phyloP scores from a whole-genome alignment of 202 grass and related monocot genomes.

The Hordeum pubiflorum region DNA sequence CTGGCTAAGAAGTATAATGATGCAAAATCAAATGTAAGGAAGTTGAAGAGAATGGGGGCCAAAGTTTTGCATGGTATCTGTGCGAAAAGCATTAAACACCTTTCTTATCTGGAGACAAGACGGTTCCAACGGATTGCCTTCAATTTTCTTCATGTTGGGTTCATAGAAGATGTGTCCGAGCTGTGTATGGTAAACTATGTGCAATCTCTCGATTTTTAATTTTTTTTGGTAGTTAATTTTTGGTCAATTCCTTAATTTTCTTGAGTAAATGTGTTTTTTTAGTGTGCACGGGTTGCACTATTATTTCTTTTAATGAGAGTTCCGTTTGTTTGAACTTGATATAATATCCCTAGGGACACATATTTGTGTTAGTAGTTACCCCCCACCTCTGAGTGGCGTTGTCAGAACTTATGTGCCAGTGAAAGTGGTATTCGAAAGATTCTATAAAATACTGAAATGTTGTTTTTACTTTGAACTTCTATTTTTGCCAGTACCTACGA shows the following conservation, averaged over 20 bases:
- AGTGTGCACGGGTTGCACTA: background rate
- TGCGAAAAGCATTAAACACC: background rate
- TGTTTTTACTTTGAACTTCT: too few species aligned
- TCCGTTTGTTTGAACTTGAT: background rate
- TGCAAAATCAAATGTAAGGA: background rate
- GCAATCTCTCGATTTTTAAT: background rate
- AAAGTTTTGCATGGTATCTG: background rate
- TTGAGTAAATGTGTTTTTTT: too few species aligned
- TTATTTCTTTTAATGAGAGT: background rate
- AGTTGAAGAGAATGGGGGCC: background rate
- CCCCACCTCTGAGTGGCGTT: too few species aligned
- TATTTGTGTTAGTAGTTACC: background rate
- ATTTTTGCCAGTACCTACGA: too few species aligned
- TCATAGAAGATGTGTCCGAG: slow-evolving; percentile 33
- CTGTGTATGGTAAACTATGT: slow-evolving; percentile 37
- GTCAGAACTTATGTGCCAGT: too few species aligned
- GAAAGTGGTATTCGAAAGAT: too few species aligned
- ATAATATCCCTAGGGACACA: background rate
- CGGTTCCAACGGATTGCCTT: slow-evolving; percentile 47
- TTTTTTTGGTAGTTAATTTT: background rate
- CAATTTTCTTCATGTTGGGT: slow-evolving; percentile 55
- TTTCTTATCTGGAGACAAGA: slow-evolving; percentile 24
- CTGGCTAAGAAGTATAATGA: background rate
- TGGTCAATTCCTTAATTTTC: background rate
- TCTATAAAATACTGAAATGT: too few species aligned